These are phyloP conservation scores for Suhomyces pyralidae DNA, from an alignment of 805 yeast species.

Conservation along the genomic window DNA sequence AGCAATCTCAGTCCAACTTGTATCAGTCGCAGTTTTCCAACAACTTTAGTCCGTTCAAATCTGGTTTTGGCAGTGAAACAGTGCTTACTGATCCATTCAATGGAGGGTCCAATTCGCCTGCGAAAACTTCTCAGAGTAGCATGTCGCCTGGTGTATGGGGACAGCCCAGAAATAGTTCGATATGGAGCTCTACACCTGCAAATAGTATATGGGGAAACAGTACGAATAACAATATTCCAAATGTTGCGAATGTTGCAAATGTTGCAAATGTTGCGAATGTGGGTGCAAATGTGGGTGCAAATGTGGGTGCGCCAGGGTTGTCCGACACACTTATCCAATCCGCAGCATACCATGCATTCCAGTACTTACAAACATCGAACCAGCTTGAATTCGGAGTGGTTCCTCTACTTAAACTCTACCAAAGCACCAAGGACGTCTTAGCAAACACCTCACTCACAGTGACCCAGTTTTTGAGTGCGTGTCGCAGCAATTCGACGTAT, in stretches of 20 bases:
- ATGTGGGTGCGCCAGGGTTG: not conserved
- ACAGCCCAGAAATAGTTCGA: conserved; percentile 24
- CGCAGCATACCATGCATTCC: conserved; percentile 42
- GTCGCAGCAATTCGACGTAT: conserved; percentile 24
- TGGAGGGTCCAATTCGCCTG: not conserved
- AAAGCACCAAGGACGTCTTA: conserved; percentile 25
- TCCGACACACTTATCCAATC: conserved; percentile 30
- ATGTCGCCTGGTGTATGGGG: conserved; percentile 11
- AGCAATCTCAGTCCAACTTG: conserved; percentile 1
- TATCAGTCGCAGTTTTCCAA: conserved; percentile 6
- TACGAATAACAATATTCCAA: not conserved
- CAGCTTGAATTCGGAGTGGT: conserved; percentile 37
- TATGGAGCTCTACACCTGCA: conserved; percentile 25
- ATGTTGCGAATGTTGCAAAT: too few species aligned
- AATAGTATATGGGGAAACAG: conserved; percentile 6
- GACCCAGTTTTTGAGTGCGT: conserved; percentile 29
- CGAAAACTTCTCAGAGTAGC: not conserved
- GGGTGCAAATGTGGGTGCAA: too few species aligned
- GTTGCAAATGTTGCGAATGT: too few species aligned
- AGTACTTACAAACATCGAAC: conserved; percentile 31
- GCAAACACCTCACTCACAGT: conserved; percentile 27
- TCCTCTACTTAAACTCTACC: conserved; percentile 31
- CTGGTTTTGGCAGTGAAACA: not conserved
- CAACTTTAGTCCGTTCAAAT: conserved; percentile 19
- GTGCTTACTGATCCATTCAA: conserved; percentile 1